Evolutionary conservation across 768 basidiomycete species (phyloP).

Genomic region (Pholiota molesta): DNA sequence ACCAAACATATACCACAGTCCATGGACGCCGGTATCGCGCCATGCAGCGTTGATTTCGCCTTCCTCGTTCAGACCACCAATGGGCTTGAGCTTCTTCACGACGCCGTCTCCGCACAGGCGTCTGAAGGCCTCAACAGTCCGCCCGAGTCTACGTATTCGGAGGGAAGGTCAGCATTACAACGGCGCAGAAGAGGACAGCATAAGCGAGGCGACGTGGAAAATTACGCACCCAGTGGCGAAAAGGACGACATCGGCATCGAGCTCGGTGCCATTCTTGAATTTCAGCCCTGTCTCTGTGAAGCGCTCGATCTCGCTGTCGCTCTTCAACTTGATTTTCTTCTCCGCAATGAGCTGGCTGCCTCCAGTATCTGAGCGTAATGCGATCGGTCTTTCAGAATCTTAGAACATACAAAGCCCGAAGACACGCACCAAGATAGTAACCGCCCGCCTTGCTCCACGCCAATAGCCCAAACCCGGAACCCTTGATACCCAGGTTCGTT

Average conservation of each 20-base stretch:
- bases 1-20: conserved; percentile 61
- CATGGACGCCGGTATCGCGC: conserved; percentile 44
- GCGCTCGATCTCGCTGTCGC: conserved; percentile 48
- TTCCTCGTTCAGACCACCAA: conserved; percentile 69
- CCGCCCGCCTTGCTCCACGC: conserved; percentile 38
- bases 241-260: conserved; percentile 48
- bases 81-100: conserved; percentile 30
- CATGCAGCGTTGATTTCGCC: conserved; percentile 55
- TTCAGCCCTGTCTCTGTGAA: conserved; percentile 48
- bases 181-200: not conserved
- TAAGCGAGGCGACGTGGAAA: too few relatives aligned
- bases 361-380: conserved; percentile 50
- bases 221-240: too few relatives aligned
- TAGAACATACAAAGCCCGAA: not conserved
- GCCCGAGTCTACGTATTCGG: conserved; percentile 42
- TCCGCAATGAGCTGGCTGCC: conserved; percentile 63
- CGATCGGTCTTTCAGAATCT: not conserved
- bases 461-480: conserved; percentile 37
- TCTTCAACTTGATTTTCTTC: conserved; percentile 75
- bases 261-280: conserved; percentile 50
- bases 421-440: conserved; percentile 38
- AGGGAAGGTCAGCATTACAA: not conserved
- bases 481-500: conserved; percentile 40
- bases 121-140: conserved; percentile 38
- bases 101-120: conserved; percentile 28